Conservation (phyloP, 768 basidiomycete species). For the Kwoniella dejecticola region DNA sequence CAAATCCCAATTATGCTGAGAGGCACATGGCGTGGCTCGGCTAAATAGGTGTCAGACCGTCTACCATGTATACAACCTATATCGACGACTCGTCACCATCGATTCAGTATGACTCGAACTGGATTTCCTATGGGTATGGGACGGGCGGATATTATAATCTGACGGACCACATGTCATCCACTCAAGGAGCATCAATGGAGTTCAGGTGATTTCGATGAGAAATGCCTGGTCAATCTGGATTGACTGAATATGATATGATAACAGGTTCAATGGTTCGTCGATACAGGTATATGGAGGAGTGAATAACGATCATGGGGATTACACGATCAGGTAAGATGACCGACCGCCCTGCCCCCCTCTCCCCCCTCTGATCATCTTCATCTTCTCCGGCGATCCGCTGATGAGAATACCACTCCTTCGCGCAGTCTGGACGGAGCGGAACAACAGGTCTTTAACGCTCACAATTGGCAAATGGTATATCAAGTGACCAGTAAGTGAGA, state of each 20-base stretch:
- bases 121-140: slow-evolving; percentile 10
- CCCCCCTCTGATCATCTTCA: not conserved
- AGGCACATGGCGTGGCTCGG: not conserved
- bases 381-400: no score
- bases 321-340: slow-evolving; percentile 22
- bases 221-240: no score
- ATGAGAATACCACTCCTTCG: no score
- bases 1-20: not conserved
- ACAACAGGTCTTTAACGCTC: slow-evolving; percentile 7
- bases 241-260: no score
- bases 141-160: slow-evolving; percentile 13
- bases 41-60: not conserved
- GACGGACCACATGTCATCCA: slow-evolving; percentile 9
- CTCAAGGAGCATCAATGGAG: not conserved
- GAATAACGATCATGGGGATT: slow-evolving; percentile 32
- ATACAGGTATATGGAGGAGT: slow-evolving; percentile 28
- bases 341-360: no score
- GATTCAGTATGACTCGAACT: slow-evolving; percentile 22
- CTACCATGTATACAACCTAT: slow-evolving; percentile 19
- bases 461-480: slow-evolving; percentile 10
- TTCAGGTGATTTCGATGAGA: slow-evolving; percentile 1
- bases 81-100: slow-evolving; percentile 30
- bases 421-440: slow-evolving; percentile 23
- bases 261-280: slow-evolving; percentile 13
- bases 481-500: slow-evolving; percentile 17